A percentile compares a stretch with the other conserved stretches of the same genome.
Conservation (phyloP, 2,329 filamentous ascomycete species). For the Trichoderma sp. region DNA sequence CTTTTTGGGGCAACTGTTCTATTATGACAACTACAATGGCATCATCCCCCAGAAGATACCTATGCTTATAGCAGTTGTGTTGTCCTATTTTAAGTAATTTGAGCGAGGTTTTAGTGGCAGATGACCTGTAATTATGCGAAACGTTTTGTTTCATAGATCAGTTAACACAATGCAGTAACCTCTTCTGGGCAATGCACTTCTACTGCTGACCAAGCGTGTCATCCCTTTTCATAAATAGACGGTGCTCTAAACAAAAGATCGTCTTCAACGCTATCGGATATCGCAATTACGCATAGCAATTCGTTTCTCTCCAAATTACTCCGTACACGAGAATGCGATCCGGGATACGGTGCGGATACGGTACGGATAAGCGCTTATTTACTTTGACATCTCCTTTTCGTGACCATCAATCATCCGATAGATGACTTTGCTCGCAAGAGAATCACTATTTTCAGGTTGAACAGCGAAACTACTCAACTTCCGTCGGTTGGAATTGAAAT, state of each 20-base stretch:
- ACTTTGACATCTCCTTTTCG: not conserved
- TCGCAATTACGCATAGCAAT: not conserved
- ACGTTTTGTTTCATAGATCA: not conserved
- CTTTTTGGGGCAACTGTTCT: not conserved
- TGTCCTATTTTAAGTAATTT: not conserved
- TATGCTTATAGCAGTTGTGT: not conserved
- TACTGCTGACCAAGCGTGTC: not conserved
- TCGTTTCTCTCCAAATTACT: not conserved
- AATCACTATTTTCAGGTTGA: not conserved
- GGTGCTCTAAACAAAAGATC: not conserved
- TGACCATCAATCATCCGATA: not conserved
- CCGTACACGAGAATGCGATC: no score
- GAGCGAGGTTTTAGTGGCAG: not conserved
- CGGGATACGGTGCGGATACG: constrained; percentile 5
- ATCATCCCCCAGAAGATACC: not conserved
- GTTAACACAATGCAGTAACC: not conserved
- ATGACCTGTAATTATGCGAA: not conserved
- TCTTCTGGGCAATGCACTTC: not conserved
- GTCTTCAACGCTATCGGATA: not conserved
- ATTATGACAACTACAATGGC: not conserved
- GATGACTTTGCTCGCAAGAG: not conserved
- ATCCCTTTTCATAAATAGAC: not conserved
- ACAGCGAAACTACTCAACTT: not conserved
- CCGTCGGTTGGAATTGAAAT: not conserved
- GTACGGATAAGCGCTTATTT: not conserved